Evolutionary conservation across 2,329 filamentous ascomycete species (phyloP), one percentile per base, ranked within the genome.

Genomic region (Xylariaceae sp.): DNA sequence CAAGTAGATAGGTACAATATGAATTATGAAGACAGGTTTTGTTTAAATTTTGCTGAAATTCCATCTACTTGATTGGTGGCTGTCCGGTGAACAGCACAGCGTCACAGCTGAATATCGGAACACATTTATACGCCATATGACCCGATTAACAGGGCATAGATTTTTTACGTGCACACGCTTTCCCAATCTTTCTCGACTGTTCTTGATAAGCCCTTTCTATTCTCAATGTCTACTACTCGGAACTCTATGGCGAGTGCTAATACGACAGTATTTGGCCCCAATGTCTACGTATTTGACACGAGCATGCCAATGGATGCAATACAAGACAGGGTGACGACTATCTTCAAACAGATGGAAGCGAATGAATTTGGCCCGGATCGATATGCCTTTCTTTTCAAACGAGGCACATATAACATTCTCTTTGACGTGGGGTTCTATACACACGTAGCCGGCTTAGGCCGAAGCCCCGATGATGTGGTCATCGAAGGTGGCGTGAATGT

Each of bases 391-490:
- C 56, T 64, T 16, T 64, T 64, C 45, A 60, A 60, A 42, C 61
- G 61, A 1, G 62, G 62, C 2, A 57, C 48, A 11, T 64, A 64
- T 39, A 53, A 57, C 17, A 49, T 64, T 6, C 57, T 64, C 33
- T 64, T 64, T 45, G 60, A 64, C 37, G 58, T 64, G 14, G 61
- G 62, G 2, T 64, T 64, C 52, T 64, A 64, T 38, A 64, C 62
- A 4, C 57, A 60, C 2, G 60, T 64, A 1, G 61, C 61, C 3
- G 62, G 62, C 5, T 41, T 64, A 14, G 62, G 62, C 12, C 53
- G 46, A 33, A 56, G 45, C 35, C 62, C 62, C 2, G 62, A 62
- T 38, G 58, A 64, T 16, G 61, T 64, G 17, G 51, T 60, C 19
- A 57, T 64, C 32, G 52, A 62, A 1, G 62, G 62, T n/a, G 62